Evolutionary conservation across 192 early-diverging fungal genomes (phyloP).

Genomic region (Coemansia sp.): DNA sequence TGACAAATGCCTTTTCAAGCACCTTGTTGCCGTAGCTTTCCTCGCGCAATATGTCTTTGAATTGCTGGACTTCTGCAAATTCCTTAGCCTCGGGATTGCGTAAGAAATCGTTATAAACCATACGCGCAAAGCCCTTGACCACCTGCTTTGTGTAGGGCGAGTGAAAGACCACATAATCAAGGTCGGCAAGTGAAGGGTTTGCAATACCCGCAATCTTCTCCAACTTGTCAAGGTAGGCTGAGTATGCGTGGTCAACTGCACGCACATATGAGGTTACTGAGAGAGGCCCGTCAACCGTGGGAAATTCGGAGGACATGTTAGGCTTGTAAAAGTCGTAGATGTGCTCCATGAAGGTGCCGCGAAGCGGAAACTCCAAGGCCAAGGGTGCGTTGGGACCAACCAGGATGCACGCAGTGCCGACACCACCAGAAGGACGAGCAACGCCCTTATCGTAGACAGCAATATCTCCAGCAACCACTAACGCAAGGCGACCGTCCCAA

Average conservation of each 20-base stretch:
- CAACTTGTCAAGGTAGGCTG: conserved; percentile 77
- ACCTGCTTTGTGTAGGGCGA: conserved; percentile 98
- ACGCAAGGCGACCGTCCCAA: conserved; percentile 91
- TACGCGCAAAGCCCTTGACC: conserved; percentile 88
- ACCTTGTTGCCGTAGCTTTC: conserved; percentile 83
- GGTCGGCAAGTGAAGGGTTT: conserved; percentile 49
- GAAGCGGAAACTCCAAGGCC: conserved; percentile 85
- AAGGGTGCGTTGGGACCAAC: conserved; percentile 91
- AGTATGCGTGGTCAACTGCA: conserved; percentile 87
- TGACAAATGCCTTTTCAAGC: conserved; percentile 89
- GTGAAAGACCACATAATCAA: conserved; percentile 92
- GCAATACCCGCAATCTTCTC: conserved; percentile 32
- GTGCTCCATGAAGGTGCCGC: conserved; percentile 94
- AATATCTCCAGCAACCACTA: conserved; percentile 93
- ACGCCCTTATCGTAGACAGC: conserved; percentile 90
- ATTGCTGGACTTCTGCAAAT: conserved; percentile 59
- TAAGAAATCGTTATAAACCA: conserved; percentile 90
- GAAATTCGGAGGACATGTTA: conserved; percentile 94
- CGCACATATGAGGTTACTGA: conserved; percentile 90
- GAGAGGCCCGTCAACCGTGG: conserved; percentile 93
- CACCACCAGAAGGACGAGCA: conserved; percentile 93
- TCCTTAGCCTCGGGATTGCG: conserved; percentile 66
- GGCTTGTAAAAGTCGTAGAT: conserved; percentile 99
- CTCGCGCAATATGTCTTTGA: conserved; percentile 61
- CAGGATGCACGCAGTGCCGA: conserved; percentile 87